Evolutionary conservation across 2,329 filamentous ascomycete genomes (phyloP), one percentile per base, ranked within the genome.

Genomic region (Hymenoscyphus scutula): DNA sequence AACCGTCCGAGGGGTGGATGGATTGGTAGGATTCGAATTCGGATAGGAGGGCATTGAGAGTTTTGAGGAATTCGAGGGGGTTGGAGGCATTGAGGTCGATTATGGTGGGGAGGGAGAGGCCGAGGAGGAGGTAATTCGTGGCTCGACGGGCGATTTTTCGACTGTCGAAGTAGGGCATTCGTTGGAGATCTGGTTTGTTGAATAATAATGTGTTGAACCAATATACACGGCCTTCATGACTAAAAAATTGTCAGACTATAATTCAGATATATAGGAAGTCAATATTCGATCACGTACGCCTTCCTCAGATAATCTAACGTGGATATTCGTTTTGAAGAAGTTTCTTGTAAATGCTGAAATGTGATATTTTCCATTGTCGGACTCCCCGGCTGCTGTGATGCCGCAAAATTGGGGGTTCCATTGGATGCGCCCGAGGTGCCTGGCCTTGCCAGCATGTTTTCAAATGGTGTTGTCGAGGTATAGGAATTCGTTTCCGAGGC

Each of bases 151-250:
- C 89, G 56, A 97, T 86, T 74, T 94, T 95, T 67, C 90, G 87
- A 3, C 86, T 80, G 63, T 96, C 90, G 74, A 96, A 94, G 74
- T 92, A 96, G 54, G 94, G 88, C 80, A 97, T 89, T 72, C 89
- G 88, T 58, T 84, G 80, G 37, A 98, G 82, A 75, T 97, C 92
- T 32, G 85, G 77, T 71, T 91, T 90, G 68, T 92, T 91, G 77
- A 97, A 97, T 73, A 96, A 89, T 64, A 97, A 86, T 0, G 95
- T 97, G 78, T 97, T 97, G 81, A 98, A 97, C 93, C 95, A 98
- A 80, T 96, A 98, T 51, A 97, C 88, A 63, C 92, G 88, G 64
- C 94, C 93, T 77, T 97, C 92, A 74, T 99, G 93, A 30, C 92
- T 96, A n/a, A n/a, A n/a, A n/a, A n/a, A 29, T 29, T 29, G 3